Percentiles rank a stretch among this genome's conserved stretches.
Evolutionary conservation across 176 grass and related monocot genomes (phyloP).

Genomic region (Avena atlantica): DNA sequence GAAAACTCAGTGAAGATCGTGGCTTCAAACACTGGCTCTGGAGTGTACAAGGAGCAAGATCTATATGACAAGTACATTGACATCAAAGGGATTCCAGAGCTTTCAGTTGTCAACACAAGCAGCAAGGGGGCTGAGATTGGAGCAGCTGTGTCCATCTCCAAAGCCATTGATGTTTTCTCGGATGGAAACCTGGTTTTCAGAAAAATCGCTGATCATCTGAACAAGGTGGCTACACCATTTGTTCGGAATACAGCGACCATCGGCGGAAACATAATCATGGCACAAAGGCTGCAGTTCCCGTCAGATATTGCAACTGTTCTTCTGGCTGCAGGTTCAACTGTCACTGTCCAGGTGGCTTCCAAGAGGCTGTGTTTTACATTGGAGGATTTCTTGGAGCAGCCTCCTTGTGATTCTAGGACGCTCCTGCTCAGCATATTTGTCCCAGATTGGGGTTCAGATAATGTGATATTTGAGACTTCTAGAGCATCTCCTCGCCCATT

Average conservation of each 20-base stretch:
- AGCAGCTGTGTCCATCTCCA: constrained; percentile 67
- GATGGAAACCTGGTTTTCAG: constrained; percentile 50
- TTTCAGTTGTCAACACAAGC: constrained; percentile 57
- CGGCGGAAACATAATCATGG: constrained; percentile 86
- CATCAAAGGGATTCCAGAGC: constrained; percentile 70
- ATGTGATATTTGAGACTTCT: constrained; percentile 72
- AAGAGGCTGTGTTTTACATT: constrained; percentile 50
- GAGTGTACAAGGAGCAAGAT: constrained; percentile 75
- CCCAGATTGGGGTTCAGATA: constrained; percentile 57
- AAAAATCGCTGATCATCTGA: constrained; percentile 85
- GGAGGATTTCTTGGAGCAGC: constrained; percentile 73
- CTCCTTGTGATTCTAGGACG: constrained; percentile 64
- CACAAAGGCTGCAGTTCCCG: constrained; percentile 68
- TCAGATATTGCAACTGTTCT: constrained; percentile 81
- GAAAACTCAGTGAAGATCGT: constrained; percentile 60
- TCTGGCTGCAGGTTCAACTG: constrained; percentile 65
- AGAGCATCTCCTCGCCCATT: constrained; percentile 68
- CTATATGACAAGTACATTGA: constrained; percentile 76
- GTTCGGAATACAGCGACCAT: constrained; percentile 79
- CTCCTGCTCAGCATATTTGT: constrained; percentile 73
- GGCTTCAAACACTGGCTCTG: constrained; percentile 76
- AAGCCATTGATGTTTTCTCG: constrained; percentile 61
- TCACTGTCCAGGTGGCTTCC: constrained; percentile 59
- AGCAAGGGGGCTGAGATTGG: constrained; percentile 56
- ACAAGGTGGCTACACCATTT: constrained; percentile 85